phyloP scores from a whole-genome alignment of 2,329 filamentous ascomycete species.

The Penicillium hordei region DNA sequence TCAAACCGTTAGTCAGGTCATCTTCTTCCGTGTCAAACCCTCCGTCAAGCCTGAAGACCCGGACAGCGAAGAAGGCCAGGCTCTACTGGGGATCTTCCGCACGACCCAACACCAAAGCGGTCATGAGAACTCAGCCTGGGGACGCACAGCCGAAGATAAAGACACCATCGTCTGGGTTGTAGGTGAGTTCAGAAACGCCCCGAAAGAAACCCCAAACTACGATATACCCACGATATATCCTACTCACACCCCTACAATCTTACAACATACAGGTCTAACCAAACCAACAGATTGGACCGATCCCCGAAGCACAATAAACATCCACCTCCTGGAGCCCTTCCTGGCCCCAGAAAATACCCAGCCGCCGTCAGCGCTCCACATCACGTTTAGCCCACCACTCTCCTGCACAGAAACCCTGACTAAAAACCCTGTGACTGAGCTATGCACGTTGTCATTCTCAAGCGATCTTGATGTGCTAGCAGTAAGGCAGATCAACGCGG shows the following conservation, averaged over 20 bases:
- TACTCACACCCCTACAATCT: neutral
- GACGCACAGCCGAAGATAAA: constrained; percentile 38
- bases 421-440: constrained; percentile 51
- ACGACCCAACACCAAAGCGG: constrained; percentile 36
- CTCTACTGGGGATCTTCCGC: constrained; percentile 31
- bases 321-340: constrained; percentile 24
- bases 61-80: constrained; percentile 32
- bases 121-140: constrained; percentile 39
- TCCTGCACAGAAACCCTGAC: constrained; percentile 30
- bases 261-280: neutral
- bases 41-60: constrained; percentile 41
- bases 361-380: constrained; percentile 27
- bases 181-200: constrained; percentile 26
- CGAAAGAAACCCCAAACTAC: neutral
- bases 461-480: constrained; percentile 32
- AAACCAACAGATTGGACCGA: constrained; percentile 35
- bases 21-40: constrained; percentile 40
- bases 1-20: constrained; percentile 34
- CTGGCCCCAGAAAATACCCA: constrained; percentile 23
- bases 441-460: constrained; percentile 48
- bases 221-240: neutral
- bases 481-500: constrained; percentile 30
- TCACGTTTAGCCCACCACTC: constrained; percentile 33
- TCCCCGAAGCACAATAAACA: constrained; percentile 26
- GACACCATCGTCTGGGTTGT: constrained; percentile 40